Base-by-base conservation (phyloP, 345 rosid species). In the Linum lewisii region DNA sequence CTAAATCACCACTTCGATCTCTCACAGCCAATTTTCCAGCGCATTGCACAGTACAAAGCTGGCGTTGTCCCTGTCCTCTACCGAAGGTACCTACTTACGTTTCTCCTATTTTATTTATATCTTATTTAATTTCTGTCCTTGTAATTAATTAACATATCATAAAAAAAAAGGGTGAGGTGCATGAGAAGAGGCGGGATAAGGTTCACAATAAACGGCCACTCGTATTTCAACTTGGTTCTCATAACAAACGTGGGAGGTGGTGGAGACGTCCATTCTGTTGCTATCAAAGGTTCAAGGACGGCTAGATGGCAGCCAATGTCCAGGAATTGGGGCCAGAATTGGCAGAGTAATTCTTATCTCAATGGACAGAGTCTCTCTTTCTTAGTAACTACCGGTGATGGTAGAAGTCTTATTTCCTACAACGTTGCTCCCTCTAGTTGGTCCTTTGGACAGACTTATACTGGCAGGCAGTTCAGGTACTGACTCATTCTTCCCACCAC, bases 181-280 rank as follows among this genome's bases (percentile, higher is more conserved):
- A 57, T n/a, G 60, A 57, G 60, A 26, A 57, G 60, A 10, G 60
- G 60, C 15, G 60, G 60, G 21, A 57, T 57, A 16, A 57, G 60
- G 42, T 57, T 57, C 60, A 57, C 60, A 15, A 29, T 57, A n/a
- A 57, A 57, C 60, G 60, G 60, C 13, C 60, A 57, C 21, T 57
- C 60, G n/a, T 57, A 57, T 20, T 57, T 57, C 60, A 57, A 57
- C 22, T 18, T 57, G 42, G 60, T 57, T 4, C 60, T 57, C 9
- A n/a, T 57, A 16, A 57, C 60, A 6, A 57, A 57, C 42, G 60
- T 57, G 3, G 60, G 60, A 18, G 60, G 60, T 3, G 60, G 44
- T 37, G 60, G 60, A 1, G 60, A 57, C 42, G 60, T 57, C 42
- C 60, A 57, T 21, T 34, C 60, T 5, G 60, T 57, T 5, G 29